phyloP scores from a whole-genome alignment of 495 filamentous ascomycete species.

The Symbiotaphrina buchneri region DNA sequence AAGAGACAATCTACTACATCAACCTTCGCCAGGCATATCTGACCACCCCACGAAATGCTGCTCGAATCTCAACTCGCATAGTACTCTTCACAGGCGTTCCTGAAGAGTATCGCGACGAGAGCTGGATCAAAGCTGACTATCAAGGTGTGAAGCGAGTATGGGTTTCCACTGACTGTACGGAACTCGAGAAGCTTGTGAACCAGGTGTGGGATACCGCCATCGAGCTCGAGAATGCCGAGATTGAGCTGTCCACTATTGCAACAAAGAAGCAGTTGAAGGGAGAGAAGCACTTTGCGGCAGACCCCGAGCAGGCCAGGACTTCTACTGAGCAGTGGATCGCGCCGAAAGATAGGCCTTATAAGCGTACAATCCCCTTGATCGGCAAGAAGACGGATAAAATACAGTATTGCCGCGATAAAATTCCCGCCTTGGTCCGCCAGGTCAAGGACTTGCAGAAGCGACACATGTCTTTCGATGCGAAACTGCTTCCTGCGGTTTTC shows the following conservation, averaged over 20 bases:
- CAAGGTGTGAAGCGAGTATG: constrained; percentile 61
- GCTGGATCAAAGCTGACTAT: constrained; percentile 58
- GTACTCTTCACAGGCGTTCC: constrained; percentile 84
- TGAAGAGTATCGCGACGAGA: constrained; percentile 42
- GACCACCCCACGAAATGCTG: constrained; percentile 65
- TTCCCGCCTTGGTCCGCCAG: constrained; percentile 57
- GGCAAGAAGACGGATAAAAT: constrained; percentile 90
- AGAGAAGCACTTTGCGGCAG: constrained; percentile 44
- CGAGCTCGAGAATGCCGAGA: constrained; percentile 75
- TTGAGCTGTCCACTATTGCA: constrained; percentile 61
- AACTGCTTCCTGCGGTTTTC: constrained; percentile 55
- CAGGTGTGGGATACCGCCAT: constrained; percentile 63
- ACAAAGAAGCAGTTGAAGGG: constrained; percentile 54
- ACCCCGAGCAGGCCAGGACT: constrained; percentile 44
- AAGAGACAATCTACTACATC: constrained; percentile 84
- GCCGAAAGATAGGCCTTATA: constrained; percentile 64
- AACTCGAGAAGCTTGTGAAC: constrained; percentile 66
- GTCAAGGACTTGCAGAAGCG: constrained; percentile 53
- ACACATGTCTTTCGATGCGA: constrained; percentile 41
- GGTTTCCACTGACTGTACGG: constrained; percentile 56
- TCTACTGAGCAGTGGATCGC: constrained; percentile 62
- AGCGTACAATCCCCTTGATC: constrained; percentile 52
- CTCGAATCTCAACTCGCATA: constrained; percentile 76
- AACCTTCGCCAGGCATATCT: constrained; percentile 89
- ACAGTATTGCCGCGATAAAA: constrained; percentile 68